Percentiles rank a stretch among this genome's conserved stretches.
Conservation (phyloP, 164 flowering plant genomes). For the Hamamelis virginiana region DNA sequence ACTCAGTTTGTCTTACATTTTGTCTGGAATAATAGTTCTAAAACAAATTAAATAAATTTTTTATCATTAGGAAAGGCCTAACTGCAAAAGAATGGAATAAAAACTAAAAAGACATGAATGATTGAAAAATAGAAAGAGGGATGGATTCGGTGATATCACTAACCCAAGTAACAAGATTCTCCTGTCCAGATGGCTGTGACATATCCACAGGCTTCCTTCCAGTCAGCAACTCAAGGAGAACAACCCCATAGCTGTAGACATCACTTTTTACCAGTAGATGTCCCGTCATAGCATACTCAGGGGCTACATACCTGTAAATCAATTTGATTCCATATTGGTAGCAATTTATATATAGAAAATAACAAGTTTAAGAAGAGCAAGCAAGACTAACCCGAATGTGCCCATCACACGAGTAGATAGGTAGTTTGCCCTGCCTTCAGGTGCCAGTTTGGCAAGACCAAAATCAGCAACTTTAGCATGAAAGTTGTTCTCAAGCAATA, state of each 20-base stretch:
- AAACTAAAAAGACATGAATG: background rate
- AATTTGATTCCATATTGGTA: conserved; percentile 4
- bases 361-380: conserved; percentile 3
- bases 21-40: too few relatives aligned
- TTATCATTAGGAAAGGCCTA: background rate
- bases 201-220: conserved; percentile 97
- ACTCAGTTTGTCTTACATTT: background rate
- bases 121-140: background rate
- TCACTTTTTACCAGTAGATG: conserved; percentile 96
- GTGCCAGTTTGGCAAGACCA: conserved; percentile 96
- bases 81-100: background rate
- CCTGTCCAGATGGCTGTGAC: conserved; percentile 96
- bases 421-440: conserved; percentile 83
- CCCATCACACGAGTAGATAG: conserved; percentile 98
- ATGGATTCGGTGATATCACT: conserved; percentile 20
- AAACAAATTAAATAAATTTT: background rate
- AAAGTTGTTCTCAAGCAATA: conserved; percentile 88
- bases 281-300: conserved; percentile 99
- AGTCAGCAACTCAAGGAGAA: conserved; percentile 88
- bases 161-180: conserved; percentile 98
- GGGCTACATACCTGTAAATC: conserved; percentile 86
- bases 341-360: background rate
- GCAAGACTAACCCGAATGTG: conserved; percentile 79
- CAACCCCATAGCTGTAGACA: conserved; percentile 98
- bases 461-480: conserved; percentile 97